Evolutionary conservation across 768 basidiomycete genomes (phyloP).

Genomic region (Pilatotrama ljubarskyi): DNA sequence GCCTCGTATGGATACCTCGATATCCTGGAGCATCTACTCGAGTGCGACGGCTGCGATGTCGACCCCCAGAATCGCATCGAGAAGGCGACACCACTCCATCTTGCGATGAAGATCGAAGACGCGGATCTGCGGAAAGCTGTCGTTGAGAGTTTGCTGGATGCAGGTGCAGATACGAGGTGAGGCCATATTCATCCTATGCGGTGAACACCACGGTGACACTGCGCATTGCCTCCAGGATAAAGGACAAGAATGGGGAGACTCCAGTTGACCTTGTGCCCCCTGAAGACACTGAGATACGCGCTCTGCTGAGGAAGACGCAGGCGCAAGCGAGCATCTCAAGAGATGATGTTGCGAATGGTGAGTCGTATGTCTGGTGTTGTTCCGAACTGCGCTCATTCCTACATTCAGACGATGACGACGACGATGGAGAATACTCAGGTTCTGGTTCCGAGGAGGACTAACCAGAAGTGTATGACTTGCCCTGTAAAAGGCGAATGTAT

Average conservation of each 20-base stretch:
- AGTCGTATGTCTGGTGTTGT: conserved; percentile 1
- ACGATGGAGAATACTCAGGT: conserved; percentile 31
- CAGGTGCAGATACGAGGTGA: conserved; percentile 72
- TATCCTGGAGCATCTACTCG: conserved; percentile 72
- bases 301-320: conserved; percentile 54
- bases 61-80: conserved; percentile 73
- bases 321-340: conserved; percentile 50
- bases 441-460: conserved; percentile 34
- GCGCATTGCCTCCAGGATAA: conserved; percentile 47
- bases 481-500: not conserved
- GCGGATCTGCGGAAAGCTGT: conserved; percentile 53
- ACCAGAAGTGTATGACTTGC: conserved; percentile 1
- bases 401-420: conserved; percentile 26
- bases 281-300: conserved; percentile 51
- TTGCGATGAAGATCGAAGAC: conserved; percentile 61
- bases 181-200: conserved; percentile 21
- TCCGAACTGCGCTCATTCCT: not conserved
- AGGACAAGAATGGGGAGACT: conserved; percentile 65
- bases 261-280: conserved; percentile 55
- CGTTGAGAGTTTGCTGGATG: conserved; percentile 69
- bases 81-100: conserved; percentile 75
- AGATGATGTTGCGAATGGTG: conserved; percentile 70
- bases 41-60: conserved; percentile 76
- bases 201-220: not conserved
- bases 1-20: conserved; percentile 56